Conservation (phyloP, 106 monocot species). For the Alisma plantagoaquatica region DNA sequence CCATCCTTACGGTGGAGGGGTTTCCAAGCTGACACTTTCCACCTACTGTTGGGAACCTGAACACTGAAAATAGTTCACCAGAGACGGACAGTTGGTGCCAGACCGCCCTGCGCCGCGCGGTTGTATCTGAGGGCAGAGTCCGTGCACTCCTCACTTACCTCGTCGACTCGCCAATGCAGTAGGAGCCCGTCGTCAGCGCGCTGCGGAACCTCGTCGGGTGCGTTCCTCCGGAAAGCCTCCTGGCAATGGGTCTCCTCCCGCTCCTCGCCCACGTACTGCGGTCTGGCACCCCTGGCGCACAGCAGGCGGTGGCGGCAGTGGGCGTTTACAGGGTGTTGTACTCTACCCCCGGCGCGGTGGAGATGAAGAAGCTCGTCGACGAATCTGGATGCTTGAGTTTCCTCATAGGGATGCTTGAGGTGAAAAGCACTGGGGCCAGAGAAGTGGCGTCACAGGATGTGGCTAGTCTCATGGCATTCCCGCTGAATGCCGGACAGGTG, state of each 20-base stretch:
- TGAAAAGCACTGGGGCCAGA: conserved; percentile 32
- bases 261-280: conserved; percentile 43
- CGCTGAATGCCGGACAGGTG: conserved; percentile 47
- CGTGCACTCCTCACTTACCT: conserved; percentile 40
- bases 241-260: conserved; percentile 51
- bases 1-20: no score
- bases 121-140: conserved; percentile 52
- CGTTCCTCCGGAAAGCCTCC: conserved; percentile 21
- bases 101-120: conserved; percentile 38
- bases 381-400: conserved; percentile 39
- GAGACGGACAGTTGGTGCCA: no score
- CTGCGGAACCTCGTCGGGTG: conserved; percentile 52
- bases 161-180: conserved; percentile 49
- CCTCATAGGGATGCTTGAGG: conserved; percentile 49
- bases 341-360: no score
- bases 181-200: conserved; percentile 55
- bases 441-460: conserved; percentile 64
- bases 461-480: conserved; percentile 41
- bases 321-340: conserved; percentile 39
- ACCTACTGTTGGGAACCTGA: no score
- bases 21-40: no score
- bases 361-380: conserved; percentile 54
- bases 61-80: no score
- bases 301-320: conserved; percentile 49
- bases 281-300: conserved; percentile 51